Evolutionary conservation across 2,329 filamentous ascomycete genomes (phyloP).

Genomic region (Monilinia vaccinii-corymbosi): DNA sequence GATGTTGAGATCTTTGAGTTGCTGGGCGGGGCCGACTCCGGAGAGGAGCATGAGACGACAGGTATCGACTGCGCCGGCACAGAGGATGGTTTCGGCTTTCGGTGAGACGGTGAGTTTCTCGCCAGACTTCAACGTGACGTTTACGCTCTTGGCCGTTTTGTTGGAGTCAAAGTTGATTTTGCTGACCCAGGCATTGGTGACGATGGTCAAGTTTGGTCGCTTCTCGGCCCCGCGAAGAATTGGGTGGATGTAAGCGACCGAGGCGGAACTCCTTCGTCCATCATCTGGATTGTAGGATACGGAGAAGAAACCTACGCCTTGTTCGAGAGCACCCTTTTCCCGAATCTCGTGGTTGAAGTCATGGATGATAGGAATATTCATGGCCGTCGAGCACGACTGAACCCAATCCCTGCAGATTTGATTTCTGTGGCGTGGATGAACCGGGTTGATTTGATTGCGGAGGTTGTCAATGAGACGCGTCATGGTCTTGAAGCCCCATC

Average conservation of each 20-base stretch:
- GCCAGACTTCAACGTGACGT: conserved; percentile 51
- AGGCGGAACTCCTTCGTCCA: conserved; percentile 74
- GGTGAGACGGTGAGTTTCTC: conserved; percentile 48
- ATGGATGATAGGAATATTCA: conserved; percentile 70
- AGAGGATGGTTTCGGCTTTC: conserved; percentile 58
- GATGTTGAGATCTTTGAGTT: conserved; percentile 29
- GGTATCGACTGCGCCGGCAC: conserved; percentile 32
- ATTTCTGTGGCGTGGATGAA: conserved; percentile 77
- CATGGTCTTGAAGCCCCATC: conserved; percentile 81
- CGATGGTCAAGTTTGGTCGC: conserved; percentile 72
- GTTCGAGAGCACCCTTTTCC: conserved; percentile 59
- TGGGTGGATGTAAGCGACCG: conserved; percentile 87
- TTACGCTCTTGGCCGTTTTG: conserved; percentile 63
- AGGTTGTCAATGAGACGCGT: conserved; percentile 75
- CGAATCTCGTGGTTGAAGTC: conserved; percentile 85
- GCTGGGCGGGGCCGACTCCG: conserved; percentile 30
- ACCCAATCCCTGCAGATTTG: conserved; percentile 91
- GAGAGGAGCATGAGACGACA: conserved; percentile 33
- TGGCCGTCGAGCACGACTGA: conserved; percentile 64
- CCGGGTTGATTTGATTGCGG: conserved; percentile 82
- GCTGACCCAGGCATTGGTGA: conserved; percentile 83
- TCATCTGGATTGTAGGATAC: conserved; percentile 87
- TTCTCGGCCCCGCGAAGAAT: conserved; percentile 77
- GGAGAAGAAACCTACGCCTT: conserved; percentile 83
- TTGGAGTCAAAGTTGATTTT: conserved; percentile 60